These are phyloP conservation scores for Smittium culicis DNA, from an alignment of 371 early-diverging fungal genomes.

Conservation along the genomic window DNA sequence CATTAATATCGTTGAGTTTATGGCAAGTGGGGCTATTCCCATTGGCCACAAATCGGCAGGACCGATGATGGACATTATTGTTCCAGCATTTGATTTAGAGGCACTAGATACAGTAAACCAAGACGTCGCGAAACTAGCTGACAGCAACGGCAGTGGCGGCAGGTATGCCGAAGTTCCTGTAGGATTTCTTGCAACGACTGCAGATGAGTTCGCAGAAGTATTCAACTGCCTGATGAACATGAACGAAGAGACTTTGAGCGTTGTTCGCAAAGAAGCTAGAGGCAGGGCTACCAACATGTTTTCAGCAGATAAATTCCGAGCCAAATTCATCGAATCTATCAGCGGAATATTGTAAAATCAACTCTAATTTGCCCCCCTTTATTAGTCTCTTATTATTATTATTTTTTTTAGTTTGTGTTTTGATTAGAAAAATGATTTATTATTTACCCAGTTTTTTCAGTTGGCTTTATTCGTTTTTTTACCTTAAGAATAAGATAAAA, in stretches of 20 bases:
- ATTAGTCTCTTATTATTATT: no score
- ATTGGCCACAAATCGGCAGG: constrained; percentile 90
- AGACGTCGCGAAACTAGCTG: not conserved
- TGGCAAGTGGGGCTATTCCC: constrained; percentile 86
- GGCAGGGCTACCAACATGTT: not conserved
- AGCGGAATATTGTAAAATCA: no score
- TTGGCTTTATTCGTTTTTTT: no score
- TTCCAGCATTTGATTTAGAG: constrained; percentile 12
- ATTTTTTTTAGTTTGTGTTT: no score
- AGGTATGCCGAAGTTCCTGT: constrained; percentile 12
- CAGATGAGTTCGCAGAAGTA: constrained; percentile 48
- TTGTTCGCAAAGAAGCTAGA: not conserved
- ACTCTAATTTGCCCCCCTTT: no score
- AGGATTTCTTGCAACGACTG: constrained; percentile 54
- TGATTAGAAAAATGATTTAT: no score
- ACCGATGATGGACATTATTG: constrained; percentile 82
- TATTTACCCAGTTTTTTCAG: no score
- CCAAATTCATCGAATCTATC: not conserved
- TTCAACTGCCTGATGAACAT: constrained; percentile 35
- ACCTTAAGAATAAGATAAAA: no score
- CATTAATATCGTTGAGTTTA: constrained; percentile 90
- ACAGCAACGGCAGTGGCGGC: not conserved
- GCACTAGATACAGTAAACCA: not conserved
- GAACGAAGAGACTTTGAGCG: not conserved
- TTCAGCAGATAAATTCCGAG: not conserved